Evolutionary conservation across 129 eudicot species (phyloP), one percentile per base, ranked within the genome.

Genomic region (Cynara cardunculus): DNA sequence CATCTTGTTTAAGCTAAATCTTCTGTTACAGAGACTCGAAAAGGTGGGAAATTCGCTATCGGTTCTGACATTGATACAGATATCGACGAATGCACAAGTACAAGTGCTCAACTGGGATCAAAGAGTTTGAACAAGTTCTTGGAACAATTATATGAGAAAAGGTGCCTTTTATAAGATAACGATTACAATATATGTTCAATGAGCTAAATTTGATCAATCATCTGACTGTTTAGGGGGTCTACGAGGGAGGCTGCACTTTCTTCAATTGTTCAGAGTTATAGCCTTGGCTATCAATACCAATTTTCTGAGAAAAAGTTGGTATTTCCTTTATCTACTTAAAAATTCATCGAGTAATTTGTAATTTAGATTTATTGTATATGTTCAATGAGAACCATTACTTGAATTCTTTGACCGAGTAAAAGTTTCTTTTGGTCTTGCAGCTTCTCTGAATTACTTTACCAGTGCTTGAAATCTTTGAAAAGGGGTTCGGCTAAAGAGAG

Each of bases 401-500:
- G 65, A 56, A 56, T 72, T 76, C 7, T 14, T 68, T 30, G 19
- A 78, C 30, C 11, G 59, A 53, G 26, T 28, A 16, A 16, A 9
- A 41, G 25, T 27, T 80, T 28, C 19, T 34, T 69, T 30, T 67
- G 11, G 61, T 74, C 7, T 85, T 88, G 70, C 87, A 88, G 91
- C 84, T 88, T 88, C 73, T 71, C 91, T 1, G 86, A 85, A 59
- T 56, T 88, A 77, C 84, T 88, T 80, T 83, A 88, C 78, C 89
- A 83, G 61, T 85, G 73, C 79, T 69, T 88, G 75, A 75, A 80
- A 76, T 86, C 85, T 61, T 85, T 83, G 10, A 83, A 80, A 77
- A 88, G 86, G 86, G 86, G 85, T 66, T 88, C 91, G 30, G 31
- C 59, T 25, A 85, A 85, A 83, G 91, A 88, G 86, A 85, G 75